Evolutionary conservation across 1,139 yeast species (phyloP), one percentile per base, ranked within the genome.

Genomic region (Hemisphaericaspora subhashii): DNA sequence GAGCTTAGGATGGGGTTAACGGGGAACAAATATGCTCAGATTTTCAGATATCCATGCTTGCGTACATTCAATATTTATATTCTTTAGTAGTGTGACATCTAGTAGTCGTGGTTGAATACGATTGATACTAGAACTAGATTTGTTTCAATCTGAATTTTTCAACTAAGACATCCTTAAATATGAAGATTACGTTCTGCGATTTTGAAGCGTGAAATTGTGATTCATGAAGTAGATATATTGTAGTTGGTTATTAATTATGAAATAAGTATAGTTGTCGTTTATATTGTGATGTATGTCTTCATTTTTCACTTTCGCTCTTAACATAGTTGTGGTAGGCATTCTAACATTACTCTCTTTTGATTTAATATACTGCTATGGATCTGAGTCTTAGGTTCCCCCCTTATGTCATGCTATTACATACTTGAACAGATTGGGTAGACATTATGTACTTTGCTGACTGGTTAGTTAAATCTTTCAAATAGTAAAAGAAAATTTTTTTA

Each of bases 351-450:
- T n/a, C n/a, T n/a, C n/a, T n/a, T n/a, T n/a, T n/a, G n/a, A n/a
- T n/a, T n/a, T n/a, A n/a, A n/a, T n/a, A n/a, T n/a, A 20, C 6
- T 20, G 23, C 23, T 20, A 9, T 20, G 6, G 6, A 9, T 27
- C 20, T 27, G 30, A 27, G 30, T 17, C 15, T 15, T 32, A 18
- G 11, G 16, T 27, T 16, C 22, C 33, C 31, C 32, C 33, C n/a
- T n/a, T 28, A 14, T 24, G 18, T 16, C 14, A 14, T n/a, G 4
- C 28, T 28, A 24, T 35, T 35, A 77, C 83, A 76, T 77, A 77
- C 83, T 76, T 79, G 83, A 66, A 79, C 83, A 72, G 83, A 77
- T 76, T 80, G 83, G 68, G 82, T 69, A 66, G 83, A 77, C 76
- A 71, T 71, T 49, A 38, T 53, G 46, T 35, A 21, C 40, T 32